Conservation (phyloP, 352 stramenopile genomes). For the Pseudoperonospora humuli region DNA sequence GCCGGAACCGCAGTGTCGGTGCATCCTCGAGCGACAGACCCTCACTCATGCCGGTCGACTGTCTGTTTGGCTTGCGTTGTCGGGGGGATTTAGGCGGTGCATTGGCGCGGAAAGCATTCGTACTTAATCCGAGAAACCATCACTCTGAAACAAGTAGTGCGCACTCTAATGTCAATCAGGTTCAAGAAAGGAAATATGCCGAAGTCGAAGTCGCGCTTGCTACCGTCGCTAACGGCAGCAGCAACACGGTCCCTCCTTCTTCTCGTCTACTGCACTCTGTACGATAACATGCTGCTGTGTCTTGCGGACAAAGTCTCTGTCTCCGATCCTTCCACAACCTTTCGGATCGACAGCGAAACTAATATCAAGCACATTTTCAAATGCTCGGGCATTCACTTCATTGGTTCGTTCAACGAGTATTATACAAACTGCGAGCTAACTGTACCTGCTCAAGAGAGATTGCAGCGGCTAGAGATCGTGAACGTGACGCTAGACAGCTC, state of each 20-base stretch:
- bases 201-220: conserved; percentile 6
- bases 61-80: conserved; percentile 17
- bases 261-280: background rate
- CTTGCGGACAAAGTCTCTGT: conserved; percentile 1
- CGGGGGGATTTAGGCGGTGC: conserved; percentile 7
- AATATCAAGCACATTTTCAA: conserved; percentile 52
- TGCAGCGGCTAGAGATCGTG: conserved; percentile 36
- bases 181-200: conserved; percentile 10
- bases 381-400: conserved; percentile 54
- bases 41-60: conserved; percentile 20
- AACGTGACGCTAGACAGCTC: conserved; percentile 38
- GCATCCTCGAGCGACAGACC: conserved; percentile 41
- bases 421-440: conserved; percentile 61
- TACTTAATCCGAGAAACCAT: conserved; percentile 22
- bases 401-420: conserved; percentile 81
- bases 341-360: conserved; percentile 47
- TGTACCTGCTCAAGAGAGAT: conserved; percentile 18
- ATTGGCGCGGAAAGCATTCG: conserved; percentile 22
- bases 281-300: background rate
- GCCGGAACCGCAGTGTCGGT: conserved; percentile 57
- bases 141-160: conserved; percentile 6
- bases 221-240: background rate
- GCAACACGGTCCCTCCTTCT: conserved; percentile 3
- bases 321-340: conserved; percentile 14
- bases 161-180: background rate